Evolutionary conservation across 257 asterid species (phyloP), one percentile per base, ranked within the genome.

Genomic region (Solanum rostratum): DNA sequence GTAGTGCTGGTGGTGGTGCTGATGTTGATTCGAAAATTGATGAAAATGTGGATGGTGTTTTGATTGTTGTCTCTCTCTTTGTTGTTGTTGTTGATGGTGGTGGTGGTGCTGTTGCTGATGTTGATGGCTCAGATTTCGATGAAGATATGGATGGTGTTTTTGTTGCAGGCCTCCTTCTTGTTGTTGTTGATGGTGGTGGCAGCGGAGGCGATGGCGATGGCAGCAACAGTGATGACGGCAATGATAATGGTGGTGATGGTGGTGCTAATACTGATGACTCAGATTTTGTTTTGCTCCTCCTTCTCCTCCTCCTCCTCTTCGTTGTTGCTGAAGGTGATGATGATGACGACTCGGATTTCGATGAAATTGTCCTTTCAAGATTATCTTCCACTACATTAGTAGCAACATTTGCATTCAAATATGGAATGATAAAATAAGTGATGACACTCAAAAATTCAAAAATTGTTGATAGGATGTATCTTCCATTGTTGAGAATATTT

Each of bases 161-260:
- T 0, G 10, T 63, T 10, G 10, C n/a, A 10, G 6, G 4, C 29
- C 7, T 57, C 7, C 0, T 27, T 62, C 1, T 63, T 27, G 6
- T 7, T 6, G 41, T 29, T 14, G 79, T 2, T 10, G 19, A 0
- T 7, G 14, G 0, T 30, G 14, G 5, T 3, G 14, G 0, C 30
- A 6, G 0, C 15, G 14, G 0, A 12, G 15, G 19, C 6, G 0
- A 0, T 33, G 37, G 5, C 37, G 37, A 5, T 1, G 39, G 6
- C 39, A 4, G 37, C 37, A 33, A 0, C 39, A 33, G 6, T 5
- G 39, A 33, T 1, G 4, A 33, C 39, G 39, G 6, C 1, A n/a
- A n/a, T n/a, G 39, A 4, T 5, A 7, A 1, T 50, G 19, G 8
- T 60, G 0, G 11, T 59, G 0, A 0, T 60, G 33, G 1, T 11